Base-by-base conservation (phyloP, 305 asterid genomes). In the Plantago coronopus region DNA sequence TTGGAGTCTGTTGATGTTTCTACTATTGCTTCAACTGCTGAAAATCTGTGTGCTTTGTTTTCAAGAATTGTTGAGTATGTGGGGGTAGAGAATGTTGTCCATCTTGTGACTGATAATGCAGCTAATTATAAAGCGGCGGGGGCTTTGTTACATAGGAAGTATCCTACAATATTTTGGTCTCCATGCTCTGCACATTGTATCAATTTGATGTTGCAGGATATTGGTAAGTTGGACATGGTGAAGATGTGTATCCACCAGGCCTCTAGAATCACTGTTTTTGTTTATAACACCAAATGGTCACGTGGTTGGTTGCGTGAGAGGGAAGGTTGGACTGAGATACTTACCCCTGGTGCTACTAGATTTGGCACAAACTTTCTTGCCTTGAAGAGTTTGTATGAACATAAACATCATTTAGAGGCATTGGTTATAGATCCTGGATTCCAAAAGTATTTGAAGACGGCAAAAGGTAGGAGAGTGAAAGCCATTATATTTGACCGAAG, bases 71-170 rank as follows among this genome's bases (percentile, higher is more conserved):
- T 22, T 42, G 67, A 67, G 54, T 16, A 11, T 38, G 61, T 67
- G 7, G 72, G 62, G 3, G 10, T 4, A 4, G 25, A 8, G 0
- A 61, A 68, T n/a, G 67, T 68, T 2, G 58, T 61, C 0, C 67
- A 68, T 23, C 1, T 68, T 17, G 51, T 68, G 1, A 51, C 34
- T 6, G 50, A 53, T 25, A 61, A 68, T 61, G 73, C 43, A 4
- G 13, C 37, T 7, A 68, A 68, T 16, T 61, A 61, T 12, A 57
- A 48, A 17, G 2, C 14, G 0, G 27, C 27, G 3, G 60, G 59
- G 2, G 21, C 16, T 0, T 22, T 47, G 20, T 7, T 62, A 0
- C 31, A 22, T n/a, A 18, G 10, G 0, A 47, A 15, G 13, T 54
- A 45, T 54, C 59, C 51, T 1, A 15, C n/a, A 6, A 40, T 69